Evolutionary conservation across 805 yeast species (phyloP).

Genomic region (Metschnikowia amazonensis): DNA sequence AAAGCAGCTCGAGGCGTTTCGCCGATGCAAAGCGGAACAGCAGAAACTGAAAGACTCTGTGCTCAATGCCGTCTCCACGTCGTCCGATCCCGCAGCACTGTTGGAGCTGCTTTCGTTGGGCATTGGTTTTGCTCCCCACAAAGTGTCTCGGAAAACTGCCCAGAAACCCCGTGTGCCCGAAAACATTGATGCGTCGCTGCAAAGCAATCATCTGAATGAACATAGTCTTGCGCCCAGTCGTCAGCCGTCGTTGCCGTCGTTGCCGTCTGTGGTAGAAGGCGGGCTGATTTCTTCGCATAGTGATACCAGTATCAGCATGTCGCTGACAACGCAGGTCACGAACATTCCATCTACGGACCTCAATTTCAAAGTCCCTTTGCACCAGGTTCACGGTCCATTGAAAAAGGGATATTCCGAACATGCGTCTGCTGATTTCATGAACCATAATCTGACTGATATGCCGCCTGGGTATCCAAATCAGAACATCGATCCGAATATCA

Average conservation of each 20-base stretch:
- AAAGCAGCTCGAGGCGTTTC: conserved; percentile 29
- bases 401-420: neutral
- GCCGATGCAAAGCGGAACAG: conserved; percentile 15
- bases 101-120: conserved; percentile 6
- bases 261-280: neutral
- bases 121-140: neutral
- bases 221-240: neutral
- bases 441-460: neutral
- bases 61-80: neutral
- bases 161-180: neutral
- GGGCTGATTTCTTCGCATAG: neutral
- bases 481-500: neutral
- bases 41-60: neutral
- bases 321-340: neutral
- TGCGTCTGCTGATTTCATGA: neutral
- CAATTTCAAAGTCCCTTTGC: neutral
- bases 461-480: too few species aligned
- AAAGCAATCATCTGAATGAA: neutral
- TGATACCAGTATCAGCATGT: neutral
- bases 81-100: neutral
- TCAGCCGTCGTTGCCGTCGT: neutral
- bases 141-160: neutral
- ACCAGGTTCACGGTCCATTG: neutral
- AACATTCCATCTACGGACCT: neutral
- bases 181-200: neutral